Evolutionary conservation across 768 basidiomycete genomes (phyloP).

Genomic region (Termitomyces sp.): DNA sequence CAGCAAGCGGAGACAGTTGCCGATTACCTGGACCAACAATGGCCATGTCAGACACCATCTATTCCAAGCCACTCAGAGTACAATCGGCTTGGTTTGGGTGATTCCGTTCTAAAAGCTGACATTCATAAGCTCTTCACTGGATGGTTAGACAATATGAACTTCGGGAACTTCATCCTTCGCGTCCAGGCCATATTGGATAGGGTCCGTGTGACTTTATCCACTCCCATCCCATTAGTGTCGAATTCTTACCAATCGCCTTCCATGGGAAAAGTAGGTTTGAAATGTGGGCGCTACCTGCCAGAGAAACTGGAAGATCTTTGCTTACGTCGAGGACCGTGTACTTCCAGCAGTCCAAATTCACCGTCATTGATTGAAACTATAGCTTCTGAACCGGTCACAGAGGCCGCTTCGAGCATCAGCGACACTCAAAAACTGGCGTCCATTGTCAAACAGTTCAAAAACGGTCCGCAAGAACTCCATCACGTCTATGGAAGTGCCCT

Average conservation of each 20-base stretch:
- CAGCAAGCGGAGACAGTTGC: not conserved
- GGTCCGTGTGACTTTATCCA: not conserved
- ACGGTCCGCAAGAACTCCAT: not conserved
- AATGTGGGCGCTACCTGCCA: not conserved
- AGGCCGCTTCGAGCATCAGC: not conserved
- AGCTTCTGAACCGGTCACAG: not conserved
- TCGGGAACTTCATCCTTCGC: not conserved
- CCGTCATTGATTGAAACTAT: not conserved
- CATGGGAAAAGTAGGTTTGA: not conserved
- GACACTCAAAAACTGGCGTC: not conserved
- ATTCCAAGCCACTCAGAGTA: not conserved
- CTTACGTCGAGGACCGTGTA: not conserved
- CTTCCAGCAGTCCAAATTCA: not conserved
- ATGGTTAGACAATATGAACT: not conserved
- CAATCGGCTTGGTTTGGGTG: not conserved
- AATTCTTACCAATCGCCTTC: not conserved
- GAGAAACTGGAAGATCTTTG: not conserved
- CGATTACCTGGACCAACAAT: not conserved
- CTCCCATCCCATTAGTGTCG: not conserved
- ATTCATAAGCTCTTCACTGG: not conserved
- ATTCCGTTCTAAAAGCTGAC: not conserved
- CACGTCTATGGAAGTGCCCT: not conserved
- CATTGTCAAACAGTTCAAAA: not conserved
- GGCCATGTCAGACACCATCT: not conserved
- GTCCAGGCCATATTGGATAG: not conserved